Conservation (phyloP, 352 stramenopile species). For the Globisporangium nodosum region DNA sequence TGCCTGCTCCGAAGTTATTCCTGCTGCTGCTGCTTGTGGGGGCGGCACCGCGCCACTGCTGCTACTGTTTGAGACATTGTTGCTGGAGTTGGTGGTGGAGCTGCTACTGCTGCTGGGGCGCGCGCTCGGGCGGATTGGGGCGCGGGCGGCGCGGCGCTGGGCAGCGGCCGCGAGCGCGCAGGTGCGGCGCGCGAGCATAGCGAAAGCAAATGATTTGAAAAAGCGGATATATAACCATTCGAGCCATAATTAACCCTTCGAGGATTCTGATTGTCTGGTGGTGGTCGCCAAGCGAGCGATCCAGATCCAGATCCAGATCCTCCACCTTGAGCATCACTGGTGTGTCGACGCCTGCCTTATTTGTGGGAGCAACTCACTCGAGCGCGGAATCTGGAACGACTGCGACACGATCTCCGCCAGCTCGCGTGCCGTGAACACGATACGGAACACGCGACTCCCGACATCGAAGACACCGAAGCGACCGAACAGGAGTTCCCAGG, state of each 20-base stretch:
- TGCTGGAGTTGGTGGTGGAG: neutral
- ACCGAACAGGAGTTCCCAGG: too few species aligned
- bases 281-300: too few species aligned
- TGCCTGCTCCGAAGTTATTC: neutral
- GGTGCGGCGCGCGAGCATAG: conserved; percentile 10
- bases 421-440: conserved; percentile 10
- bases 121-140: neutral
- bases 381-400: conserved; percentile 2
- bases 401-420: conserved; percentile 14
- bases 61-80: neutral
- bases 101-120: neutral
- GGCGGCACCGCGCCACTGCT: neutral
- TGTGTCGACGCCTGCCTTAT: too few species aligned
- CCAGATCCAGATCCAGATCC: too few species aligned
- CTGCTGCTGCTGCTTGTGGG: neutral
- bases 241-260: too few species aligned
- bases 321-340: too few species aligned
- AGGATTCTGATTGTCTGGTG: too few species aligned
- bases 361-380: too few species aligned
- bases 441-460: neutral
- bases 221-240: too few species aligned
- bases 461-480: too few species aligned
- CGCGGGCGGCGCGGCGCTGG: neutral
- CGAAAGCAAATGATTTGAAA: too few species aligned
- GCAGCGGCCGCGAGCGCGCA: conserved; percentile 8